Percentiles rank a stretch among this genome's conserved stretches.
phyloP scores from a whole-genome alignment of 805 yeast genomes.

The Clavispora carvajalis region DNA sequence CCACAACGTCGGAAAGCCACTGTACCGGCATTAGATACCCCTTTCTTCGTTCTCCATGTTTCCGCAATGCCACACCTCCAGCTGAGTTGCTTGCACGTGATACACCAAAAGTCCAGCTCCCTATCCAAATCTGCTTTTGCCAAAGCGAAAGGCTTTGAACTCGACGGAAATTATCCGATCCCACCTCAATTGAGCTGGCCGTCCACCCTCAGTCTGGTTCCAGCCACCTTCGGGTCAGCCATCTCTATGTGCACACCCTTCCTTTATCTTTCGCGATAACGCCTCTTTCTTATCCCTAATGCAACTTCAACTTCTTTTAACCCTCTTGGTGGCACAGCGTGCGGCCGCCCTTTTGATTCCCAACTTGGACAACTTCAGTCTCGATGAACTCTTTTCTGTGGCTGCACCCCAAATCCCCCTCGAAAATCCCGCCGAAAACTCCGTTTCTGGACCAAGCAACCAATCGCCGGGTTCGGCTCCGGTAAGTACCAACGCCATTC shows the following conservation, averaged over 20 bases:
- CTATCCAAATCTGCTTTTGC: too few relatives aligned
- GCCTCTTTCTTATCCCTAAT: not conserved
- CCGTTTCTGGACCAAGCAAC: not conserved
- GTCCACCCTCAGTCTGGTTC: too few relatives aligned
- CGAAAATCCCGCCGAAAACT: not conserved
- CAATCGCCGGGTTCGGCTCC: not conserved
- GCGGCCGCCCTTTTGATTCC: slow-evolving; percentile 4
- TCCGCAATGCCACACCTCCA: too few relatives aligned
- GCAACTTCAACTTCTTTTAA: not conserved
- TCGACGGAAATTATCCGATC: too few relatives aligned
- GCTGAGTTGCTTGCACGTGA: too few relatives aligned
- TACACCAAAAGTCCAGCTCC: too few relatives aligned
- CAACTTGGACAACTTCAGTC: not conserved
- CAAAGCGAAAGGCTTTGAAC: too few relatives aligned
- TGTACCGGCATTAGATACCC: too few relatives aligned
- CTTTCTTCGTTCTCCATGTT: too few relatives aligned
- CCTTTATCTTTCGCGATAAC: not conserved
- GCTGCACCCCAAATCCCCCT: not conserved
- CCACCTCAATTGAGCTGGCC: too few relatives aligned
- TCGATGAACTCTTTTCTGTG: not conserved
- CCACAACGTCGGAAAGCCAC: too few relatives aligned
- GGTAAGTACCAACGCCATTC: not conserved
- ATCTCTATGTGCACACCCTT: not conserved
- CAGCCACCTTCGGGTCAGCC: not conserved
- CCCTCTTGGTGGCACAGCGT: slow-evolving; percentile 1